Base-by-base conservation (phyloP, 768 basidiomycete genomes). In the Pisolithus marmoratus region DNA sequence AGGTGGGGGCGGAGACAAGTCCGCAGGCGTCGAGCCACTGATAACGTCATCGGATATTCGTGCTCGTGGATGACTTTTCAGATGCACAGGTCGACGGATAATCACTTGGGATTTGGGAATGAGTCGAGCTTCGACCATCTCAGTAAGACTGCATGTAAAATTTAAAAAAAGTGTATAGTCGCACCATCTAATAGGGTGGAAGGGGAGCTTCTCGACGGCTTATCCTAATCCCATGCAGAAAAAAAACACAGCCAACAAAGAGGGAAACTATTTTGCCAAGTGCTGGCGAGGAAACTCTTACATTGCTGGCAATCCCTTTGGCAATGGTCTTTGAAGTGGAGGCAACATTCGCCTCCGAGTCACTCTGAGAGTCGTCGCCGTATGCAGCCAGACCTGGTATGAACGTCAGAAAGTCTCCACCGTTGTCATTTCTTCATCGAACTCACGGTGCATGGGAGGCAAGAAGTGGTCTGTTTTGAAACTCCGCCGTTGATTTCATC, bases 201-300 rank as follows among this genome's bases (percentile, higher is more conserved):
- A 54, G 58, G 55, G 36, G 51, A 17, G 8, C 53, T 45, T 64
- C 77, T 81, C 60, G 72, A 66, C 67, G 72, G 70, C 63, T 74
- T 76, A 74, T 83, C 83, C 85, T 86, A 76, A n/a, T 73, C 81
- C 81, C 63, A 78, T 70, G 73, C 67, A 73, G 77, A 83, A 34
- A 34, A 34, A 34, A 34, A 78, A 72, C 68, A 67, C 65, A 74
- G 77, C 79, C 73, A 81, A 72, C 73, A 79, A 78, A 77, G 73
- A 82, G 83, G 82, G 80, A 84, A 84, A 82, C 75, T 69, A 69
- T 56, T 51, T 57, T 58, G 60, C 70, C 54, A 64, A 58, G 60
- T 56, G 58, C 53, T 58, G 61, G 69, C 64, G 64, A 60, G 68
- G 75, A 71, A 70, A 67, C 73, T 80, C 84, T 85, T 80, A 85